Base-by-base conservation (phyloP, 75 land plant genomes). In the Picea sitchensis region DNA sequence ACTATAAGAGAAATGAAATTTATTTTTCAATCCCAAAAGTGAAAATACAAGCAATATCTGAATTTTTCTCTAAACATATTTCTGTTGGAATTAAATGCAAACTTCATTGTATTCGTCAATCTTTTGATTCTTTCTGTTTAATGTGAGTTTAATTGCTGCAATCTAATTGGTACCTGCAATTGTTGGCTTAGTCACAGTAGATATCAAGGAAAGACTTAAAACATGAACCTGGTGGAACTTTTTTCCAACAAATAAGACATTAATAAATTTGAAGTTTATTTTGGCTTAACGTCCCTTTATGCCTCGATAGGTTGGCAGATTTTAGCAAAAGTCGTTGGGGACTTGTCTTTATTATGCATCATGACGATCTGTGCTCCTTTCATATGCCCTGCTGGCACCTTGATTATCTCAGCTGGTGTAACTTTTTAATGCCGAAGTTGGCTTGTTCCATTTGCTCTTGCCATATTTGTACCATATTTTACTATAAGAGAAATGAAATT, bases 291-390 rank as follows among this genome's bases (percentile, higher is more conserved):
- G 58, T 79, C 41, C 73, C 65, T 58, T 23, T 73, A 71, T 71
- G 54, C 13, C 44, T 71, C 14, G 12, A 47, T 18, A 20, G 44
- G 61, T 69, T 83, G 82, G 78, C 85, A 83, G 82, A 67, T 80
- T 59, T 68, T 23, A 60, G 23, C 57, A 69, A 60, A 71, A 41
- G 74, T 71, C 36, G 61, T 75, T 65, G 58, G 72, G 56, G 83
- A 59, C 58, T 78, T 71, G 51, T 72, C 38, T 82, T 61, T 44
- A 32, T 41, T 71, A 71, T 71, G 74, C 56, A 71, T 71, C 74
- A 71, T 71, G 74, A 51, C 12, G 56, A 71, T 44, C 12, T 44
- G 18, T 71, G 51, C 51, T 44, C 74, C 51, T 47, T n/a, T 71
- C 51, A 44, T 41, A 44, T n/a, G 26, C 51, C n/a, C 74, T 71